These are phyloP conservation scores for Arctostaphylos glauca DNA, from an alignment of 148 eudicot genomes.

Conservation along the genomic window DNA sequence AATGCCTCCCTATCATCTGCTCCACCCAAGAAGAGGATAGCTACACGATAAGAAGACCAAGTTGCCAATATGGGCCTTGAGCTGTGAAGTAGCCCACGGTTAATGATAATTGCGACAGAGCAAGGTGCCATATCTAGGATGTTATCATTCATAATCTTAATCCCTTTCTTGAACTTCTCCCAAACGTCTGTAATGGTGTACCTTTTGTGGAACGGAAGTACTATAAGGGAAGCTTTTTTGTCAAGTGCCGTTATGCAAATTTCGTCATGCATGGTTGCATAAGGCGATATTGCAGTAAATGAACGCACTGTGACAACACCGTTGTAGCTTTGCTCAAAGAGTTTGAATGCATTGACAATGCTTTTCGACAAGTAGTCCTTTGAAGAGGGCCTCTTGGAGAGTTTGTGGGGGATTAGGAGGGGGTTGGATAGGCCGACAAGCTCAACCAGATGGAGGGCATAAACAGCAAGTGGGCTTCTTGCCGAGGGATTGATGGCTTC, in stretches of 20 bases:
- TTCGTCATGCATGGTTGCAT: constrained; percentile 21
- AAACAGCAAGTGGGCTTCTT: constrained; percentile 18
- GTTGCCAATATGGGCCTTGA: constrained; percentile 7
- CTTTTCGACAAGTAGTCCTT: constrained; percentile 4
- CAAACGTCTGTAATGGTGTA: background rate
- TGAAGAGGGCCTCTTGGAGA: constrained; percentile 16
- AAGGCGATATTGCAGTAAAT: constrained; percentile 20
- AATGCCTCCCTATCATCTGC: constrained; percentile 24
- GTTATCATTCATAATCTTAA: constrained; percentile 1
- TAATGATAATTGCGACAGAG: constrained; percentile 18
- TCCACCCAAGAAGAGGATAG: constrained; percentile 20
- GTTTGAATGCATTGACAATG: constrained; percentile 20
- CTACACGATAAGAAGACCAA: constrained; percentile 17
- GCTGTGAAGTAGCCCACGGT: constrained; percentile 15
- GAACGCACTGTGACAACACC: constrained; percentile 8
- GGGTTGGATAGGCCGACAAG: constrained; percentile 15
- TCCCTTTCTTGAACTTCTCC: constrained; percentile 15
- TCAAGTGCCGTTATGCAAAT: constrained; percentile 21
- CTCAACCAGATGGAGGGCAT: constrained; percentile 21
- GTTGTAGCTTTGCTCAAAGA: constrained; percentile 20
- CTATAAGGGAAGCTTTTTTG: constrained; percentile 12
- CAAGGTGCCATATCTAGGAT: constrained; percentile 22
- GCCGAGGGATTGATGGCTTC: constrained; percentile 24
- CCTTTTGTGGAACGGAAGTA: constrained; percentile 16
- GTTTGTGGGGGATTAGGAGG: constrained; percentile 21